Base-by-base conservation (phyloP, 768 basidiomycete genomes). In the Kondoa malvinella region DNA sequence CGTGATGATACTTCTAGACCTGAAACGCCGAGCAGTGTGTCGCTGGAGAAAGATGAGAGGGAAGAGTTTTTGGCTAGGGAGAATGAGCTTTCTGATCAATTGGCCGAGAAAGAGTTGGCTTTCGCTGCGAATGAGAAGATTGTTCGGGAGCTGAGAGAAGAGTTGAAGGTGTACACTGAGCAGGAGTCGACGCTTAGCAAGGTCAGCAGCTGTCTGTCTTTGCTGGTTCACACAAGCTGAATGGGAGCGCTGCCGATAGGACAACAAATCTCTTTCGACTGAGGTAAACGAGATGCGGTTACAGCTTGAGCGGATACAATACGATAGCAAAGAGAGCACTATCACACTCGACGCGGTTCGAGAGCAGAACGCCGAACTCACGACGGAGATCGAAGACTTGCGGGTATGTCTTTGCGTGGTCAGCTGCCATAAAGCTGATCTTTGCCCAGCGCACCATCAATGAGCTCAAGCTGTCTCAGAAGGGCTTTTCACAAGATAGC, bases 51-150 rank as follows among this genome's bases (percentile, higher is more conserved):
- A 80, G 95, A 97, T 74, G 95, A 99, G 79, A 81, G 92, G 68
- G 95, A 99, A 72, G 95, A 97, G 65, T 99, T 97, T 82, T 78
- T 99, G 78, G 85, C 84, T 76, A 79, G 95, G 70, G 95, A 99
- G 82, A 97, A 97, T 73, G 95, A 99, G 77, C 81, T 99, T 66
- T 92, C 86, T 69, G 95, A 99, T 77, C 81, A 85, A 72, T 81
- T 99, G 57, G 89, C 89, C 2, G 94, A 96, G 80, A 89, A 79
- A 75, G 95, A 97, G 80, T 85, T 86, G 31, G 82, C 85, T 12
- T 80, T 97, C 50, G 80, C 79, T 34, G 81, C 86, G 32, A 87
- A 88, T 56, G 88, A 91, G 75, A 94, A 91, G 80, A 79, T 89
- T 30, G 83, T 94, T 63, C 86, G 84, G 71, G 92, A 96, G 75